Evolutionary conservation across 176 grass and related monocot genomes (phyloP), one percentile per base, ranked within the genome.

Genomic region (Echinochloa phyllopogon): DNA sequence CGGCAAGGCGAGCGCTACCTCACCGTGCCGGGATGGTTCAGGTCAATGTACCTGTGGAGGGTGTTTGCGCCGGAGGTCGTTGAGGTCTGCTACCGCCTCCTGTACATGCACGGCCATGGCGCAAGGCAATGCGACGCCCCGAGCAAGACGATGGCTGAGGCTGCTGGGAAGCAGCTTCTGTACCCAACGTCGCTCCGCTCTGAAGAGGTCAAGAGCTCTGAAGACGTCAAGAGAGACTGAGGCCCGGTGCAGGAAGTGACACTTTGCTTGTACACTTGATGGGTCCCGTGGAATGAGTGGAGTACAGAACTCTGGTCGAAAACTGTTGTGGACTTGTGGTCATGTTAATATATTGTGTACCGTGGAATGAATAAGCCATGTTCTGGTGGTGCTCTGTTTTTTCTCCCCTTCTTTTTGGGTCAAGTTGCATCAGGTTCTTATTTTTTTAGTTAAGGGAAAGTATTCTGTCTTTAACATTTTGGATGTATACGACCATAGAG

Each of bases 31-130:
- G 8, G 82, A 9, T 96, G 94, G 94, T 93, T 86, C 78, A 48
- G 87, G 2, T 25, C 88, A 14, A 71, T 96, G 79, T 86, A 91
- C 72, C 76, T 91, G n/a, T 83, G 90, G 76, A 81, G 86, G 66
- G 80, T 80, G 77, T 86, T 96, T 3, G 83, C 89, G 3, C 91
- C 94, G 0, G 91, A 93, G 85, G 47, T 96, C 4, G 63, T 95
- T 21, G 87, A 96, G 72, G 57, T 45, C 74, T 93, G 70, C 70
- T 88, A 89, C 33, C 77, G 75, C 69, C 67, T 85, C 17, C 27
- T 87, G 29, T 89, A 87, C 53, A 79, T 92, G 68, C 62, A 83
- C 52, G 44, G 75, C 45, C 83, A 63, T 69, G 50, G 67, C 3
- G 39, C 27, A 0, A 60, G 62, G 20, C 65, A 91, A 24, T 72